Base-by-base conservation (phyloP, 352 stramenopile species). In the Phytophthora constricta region DNA sequence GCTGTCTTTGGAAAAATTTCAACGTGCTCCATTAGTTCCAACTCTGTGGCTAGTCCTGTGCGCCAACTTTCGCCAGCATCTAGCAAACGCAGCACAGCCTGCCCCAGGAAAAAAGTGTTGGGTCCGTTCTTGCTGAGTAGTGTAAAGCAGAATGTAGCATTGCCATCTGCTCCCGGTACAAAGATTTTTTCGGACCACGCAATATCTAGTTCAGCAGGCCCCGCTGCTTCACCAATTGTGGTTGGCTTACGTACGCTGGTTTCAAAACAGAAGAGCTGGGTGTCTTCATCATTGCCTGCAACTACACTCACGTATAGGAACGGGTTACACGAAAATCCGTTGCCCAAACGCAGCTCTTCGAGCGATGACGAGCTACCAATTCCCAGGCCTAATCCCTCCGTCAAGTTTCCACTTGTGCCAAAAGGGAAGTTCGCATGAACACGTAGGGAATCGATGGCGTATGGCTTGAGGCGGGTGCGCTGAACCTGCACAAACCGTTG, bases 81-180 rank as follows among this genome's bases (percentile, higher is more conserved):
- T 1, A 71, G 64, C 20, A 91, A 58, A 1, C 84, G 74, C 27
- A 91, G 57, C 20, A 87, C 65, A 14, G 67, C 75, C 65, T 92
- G 84, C 0, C 82, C 84, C 5, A 92, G 69, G 57, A 92, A 82
- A 59, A 92, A 92, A 31, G 87, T 86, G 59, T 92, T 92, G 3
- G 84, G 84, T 0, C 84, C 84, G 50, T 92, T 92, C 58, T 91
- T 91, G 63, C 80, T 91, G 11, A 91, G 69, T 9, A 92, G 39
- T 4, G 84, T 92, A 61, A 92, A 90, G 53, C 79, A 87, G 26
- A 92, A 76, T 20, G 78, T 89, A 10, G 81, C 73, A 46, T 89
- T 90, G 33, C 84, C 84, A 28, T 92, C 79, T 0, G 88, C 77
- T 13, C 84, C 84, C 0, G 84, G 84, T 8, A 90, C 74, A 33